Percentiles rank a stretch among this genome's conserved stretches.
These are phyloP conservation scores for Pleurotus platypus DNA, from an alignment of 768 basidiomycete genomes.

Conservation along the genomic window DNA sequence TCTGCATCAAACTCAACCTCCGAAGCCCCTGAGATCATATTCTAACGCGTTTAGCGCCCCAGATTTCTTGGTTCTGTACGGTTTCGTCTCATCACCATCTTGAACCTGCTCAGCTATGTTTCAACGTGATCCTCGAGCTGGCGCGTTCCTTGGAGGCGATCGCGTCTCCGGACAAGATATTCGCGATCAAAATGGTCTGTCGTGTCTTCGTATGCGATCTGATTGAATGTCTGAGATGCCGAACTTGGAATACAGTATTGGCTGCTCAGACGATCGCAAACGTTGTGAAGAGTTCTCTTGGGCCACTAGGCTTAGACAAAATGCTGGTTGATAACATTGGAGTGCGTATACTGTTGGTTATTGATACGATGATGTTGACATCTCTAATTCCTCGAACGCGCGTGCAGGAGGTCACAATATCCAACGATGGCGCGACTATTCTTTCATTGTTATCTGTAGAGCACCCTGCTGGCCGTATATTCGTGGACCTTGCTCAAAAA, in stretches of 20 bases:
- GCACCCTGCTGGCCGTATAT: slow-evolving; percentile 95
- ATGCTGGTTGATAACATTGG: slow-evolving; percentile 99
- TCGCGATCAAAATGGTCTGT: slow-evolving; percentile 90
- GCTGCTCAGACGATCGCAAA: slow-evolving; percentile 97
- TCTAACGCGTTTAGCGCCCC: background rate
- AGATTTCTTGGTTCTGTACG: background rate
- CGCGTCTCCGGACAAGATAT: slow-evolving; percentile 94
- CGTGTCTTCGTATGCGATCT: background rate
- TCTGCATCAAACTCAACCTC: background rate
- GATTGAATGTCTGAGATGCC: slow-evolving; percentile 10
- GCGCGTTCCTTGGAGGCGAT: slow-evolving; percentile 92
- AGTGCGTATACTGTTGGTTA: slow-evolving; percentile 44
- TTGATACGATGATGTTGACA: background rate
- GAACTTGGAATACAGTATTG: slow-evolving; percentile 55
- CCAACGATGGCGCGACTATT: slow-evolving; percentile 99
- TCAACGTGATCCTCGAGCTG: slow-evolving; percentile 88
- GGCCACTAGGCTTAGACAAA: slow-evolving; percentile 92
- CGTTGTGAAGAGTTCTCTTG: slow-evolving; percentile 93
- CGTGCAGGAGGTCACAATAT: slow-evolving; percentile 93
- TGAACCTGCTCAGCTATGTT: slow-evolving; percentile 48
- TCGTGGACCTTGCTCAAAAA: slow-evolving; percentile 97
- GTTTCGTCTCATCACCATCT: slow-evolving; percentile 6
- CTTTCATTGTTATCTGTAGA: slow-evolving; percentile 90
- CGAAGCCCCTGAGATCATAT: slow-evolving; percentile 1
- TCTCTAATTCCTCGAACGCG: slow-evolving; percentile 1